Evolutionary conservation across 1,139 yeast genomes (phyloP).

Genomic region (Suhomyces bribrorum): DNA sequence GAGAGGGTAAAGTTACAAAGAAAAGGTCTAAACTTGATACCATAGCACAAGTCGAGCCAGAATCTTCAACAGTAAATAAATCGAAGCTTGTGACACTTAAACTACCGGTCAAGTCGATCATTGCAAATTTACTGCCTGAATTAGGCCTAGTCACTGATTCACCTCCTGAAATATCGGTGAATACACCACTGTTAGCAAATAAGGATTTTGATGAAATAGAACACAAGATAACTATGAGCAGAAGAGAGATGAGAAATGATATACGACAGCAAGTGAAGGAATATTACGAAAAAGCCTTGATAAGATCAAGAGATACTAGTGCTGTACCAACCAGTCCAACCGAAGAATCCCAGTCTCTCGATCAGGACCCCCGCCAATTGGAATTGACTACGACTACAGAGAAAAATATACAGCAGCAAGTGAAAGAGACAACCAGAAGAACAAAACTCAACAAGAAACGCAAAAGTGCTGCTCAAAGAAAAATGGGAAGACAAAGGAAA

Average conservation of each 20-base stretch:
- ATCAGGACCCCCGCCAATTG: too few species aligned
- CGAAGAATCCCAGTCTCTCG: too few species aligned
- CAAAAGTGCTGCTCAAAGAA: not conserved
- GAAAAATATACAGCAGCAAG: not conserved
- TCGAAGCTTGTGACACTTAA: not conserved
- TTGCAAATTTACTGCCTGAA: not conserved
- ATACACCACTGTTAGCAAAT: too few species aligned
- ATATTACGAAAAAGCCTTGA: not conserved
- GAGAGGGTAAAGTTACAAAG: not conserved
- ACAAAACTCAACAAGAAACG: slow-evolving; percentile 1
- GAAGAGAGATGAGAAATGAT: not conserved
- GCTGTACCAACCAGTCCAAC: too few species aligned
- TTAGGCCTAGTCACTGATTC: not conserved
- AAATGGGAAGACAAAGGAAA: slow-evolving; percentile 1
- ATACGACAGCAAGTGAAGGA: not conserved
- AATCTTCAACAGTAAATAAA: not conserved
- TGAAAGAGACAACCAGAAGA: not conserved
- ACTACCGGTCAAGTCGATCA: not conserved
- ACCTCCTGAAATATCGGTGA: not conserved
- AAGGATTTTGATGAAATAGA: not conserved
- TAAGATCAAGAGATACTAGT: not conserved
- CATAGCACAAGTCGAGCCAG: not conserved
- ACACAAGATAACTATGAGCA: not conserved
- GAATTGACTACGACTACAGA: too few species aligned
- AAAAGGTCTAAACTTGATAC: not conserved